These are phyloP conservation scores for Escallonia rubra DNA, from an alignment of 129 eudicot genomes.

Conservation along the genomic window DNA sequence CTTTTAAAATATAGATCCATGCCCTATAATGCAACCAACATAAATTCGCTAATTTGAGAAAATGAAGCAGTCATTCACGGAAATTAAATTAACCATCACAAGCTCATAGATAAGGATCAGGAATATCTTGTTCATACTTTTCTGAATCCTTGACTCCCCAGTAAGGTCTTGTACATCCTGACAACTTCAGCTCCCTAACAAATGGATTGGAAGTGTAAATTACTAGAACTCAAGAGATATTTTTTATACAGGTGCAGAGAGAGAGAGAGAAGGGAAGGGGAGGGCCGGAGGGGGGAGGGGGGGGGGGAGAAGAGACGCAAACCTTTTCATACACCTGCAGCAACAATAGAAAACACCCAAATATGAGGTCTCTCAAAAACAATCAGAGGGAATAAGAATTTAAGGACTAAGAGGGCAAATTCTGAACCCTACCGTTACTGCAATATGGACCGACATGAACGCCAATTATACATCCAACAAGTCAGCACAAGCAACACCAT, in stretches of 20 bases:
- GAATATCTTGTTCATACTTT: constrained; percentile 37
- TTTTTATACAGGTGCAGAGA: background rate
- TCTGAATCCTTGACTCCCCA: constrained; percentile 81
- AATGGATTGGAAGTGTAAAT: background rate
- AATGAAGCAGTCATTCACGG: background rate
- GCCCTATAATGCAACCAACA: constrained; percentile 41
- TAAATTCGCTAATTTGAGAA: background rate
- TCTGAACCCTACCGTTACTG: constrained; percentile 66
- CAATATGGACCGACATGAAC: constrained; percentile 8
- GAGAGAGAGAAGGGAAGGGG: background rate
- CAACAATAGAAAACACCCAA: constrained; percentile 12
- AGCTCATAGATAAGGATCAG: background rate
- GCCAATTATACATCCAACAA: constrained; percentile 12
- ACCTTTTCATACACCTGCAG: constrained; percentile 89
- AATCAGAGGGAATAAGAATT: background rate
- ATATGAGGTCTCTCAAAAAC: background rate
- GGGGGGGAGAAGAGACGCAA: constrained; percentile 3
- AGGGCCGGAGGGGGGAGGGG: background rate
- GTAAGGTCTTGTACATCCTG: constrained; percentile 90
- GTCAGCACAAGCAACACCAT: constrained; percentile 15
- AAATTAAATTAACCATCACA: background rate
- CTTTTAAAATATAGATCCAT: constrained; percentile 86
- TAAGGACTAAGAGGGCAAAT: background rate
- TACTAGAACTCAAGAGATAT: background rate
- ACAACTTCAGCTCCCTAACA: constrained; percentile 92